Evolutionary conservation across 202 grass and related monocot species (phyloP).

Genomic region (Thinopyrum obtusiflorum): DNA sequence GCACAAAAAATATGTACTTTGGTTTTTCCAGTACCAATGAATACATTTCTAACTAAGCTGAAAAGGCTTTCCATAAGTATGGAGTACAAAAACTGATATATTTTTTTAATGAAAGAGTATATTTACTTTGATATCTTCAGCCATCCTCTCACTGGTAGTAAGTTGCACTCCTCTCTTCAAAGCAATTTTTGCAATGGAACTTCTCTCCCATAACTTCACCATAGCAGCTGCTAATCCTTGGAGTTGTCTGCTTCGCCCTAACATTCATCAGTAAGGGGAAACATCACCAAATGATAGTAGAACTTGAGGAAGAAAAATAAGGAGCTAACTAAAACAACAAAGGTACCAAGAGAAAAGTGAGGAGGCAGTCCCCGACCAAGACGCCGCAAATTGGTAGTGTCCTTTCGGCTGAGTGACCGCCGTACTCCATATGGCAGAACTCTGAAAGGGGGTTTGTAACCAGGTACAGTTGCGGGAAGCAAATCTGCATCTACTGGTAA

Average conservation of each 20-base stretch:
- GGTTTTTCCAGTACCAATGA: background rate
- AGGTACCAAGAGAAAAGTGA: constrained; percentile 87
- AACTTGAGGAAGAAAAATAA: background rate
- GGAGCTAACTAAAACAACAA: constrained; percentile 19
- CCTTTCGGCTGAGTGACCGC: constrained; percentile 62
- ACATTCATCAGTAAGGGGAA: constrained; percentile 21
- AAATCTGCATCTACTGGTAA: constrained; percentile 89
- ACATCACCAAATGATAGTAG: constrained; percentile 12
- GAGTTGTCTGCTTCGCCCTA: constrained; percentile 85
- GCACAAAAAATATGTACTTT: constrained; percentile 14
- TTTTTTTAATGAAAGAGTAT: background rate
- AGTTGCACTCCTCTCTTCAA: constrained; percentile 94
- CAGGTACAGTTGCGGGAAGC: constrained; percentile 61
- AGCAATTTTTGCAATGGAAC: constrained; percentile 87
- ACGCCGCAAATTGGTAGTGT: constrained; percentile 69
- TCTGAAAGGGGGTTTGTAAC: constrained; percentile 81
- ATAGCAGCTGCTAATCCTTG: constrained; percentile 86
- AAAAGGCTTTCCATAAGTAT: background rate
- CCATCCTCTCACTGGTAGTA: constrained; percentile 96
- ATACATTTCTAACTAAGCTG: constrained; percentile 13
- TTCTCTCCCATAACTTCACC: constrained; percentile 91
- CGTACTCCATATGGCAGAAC: constrained; percentile 86
- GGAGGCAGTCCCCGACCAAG: constrained; percentile 83
- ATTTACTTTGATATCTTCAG: constrained; percentile 92
- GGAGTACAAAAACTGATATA: background rate